Evolutionary conservation across 257 asterid genomes (phyloP).

Genomic region (Nicotiana attenuata): DNA sequence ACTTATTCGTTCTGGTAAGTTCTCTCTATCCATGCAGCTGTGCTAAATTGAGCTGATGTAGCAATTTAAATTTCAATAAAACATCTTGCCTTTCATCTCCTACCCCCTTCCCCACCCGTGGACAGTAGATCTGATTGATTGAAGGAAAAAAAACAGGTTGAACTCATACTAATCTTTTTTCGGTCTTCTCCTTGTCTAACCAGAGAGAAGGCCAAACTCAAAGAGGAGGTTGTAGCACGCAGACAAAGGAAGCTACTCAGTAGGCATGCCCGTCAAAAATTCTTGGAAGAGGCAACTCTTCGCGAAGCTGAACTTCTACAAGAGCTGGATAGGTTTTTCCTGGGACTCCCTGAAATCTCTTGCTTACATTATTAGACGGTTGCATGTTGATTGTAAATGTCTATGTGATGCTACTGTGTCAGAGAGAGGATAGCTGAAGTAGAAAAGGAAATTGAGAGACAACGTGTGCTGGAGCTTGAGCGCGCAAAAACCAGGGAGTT

Average conservation of each 20-base stretch:
- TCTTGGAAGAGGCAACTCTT: slow-evolving; percentile 77
- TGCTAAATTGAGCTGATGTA: neutral
- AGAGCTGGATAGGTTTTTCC: slow-evolving; percentile 72
- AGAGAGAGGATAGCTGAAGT: slow-evolving; percentile 76
- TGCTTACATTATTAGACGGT: neutral
- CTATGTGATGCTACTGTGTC: slow-evolving; percentile 18
- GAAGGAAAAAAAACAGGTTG: neutral
- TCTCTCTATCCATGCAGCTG: slow-evolving; percentile 2
- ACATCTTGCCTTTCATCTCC: slow-evolving; percentile 8
- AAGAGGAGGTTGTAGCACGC: slow-evolving; percentile 76
- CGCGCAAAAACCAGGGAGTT: slow-evolving; percentile 88
- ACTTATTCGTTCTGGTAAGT: neutral
- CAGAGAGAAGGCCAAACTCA: slow-evolving; percentile 79
- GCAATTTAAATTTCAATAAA: neutral
- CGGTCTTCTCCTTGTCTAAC: slow-evolving; percentile 12
- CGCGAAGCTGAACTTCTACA: slow-evolving; percentile 85
- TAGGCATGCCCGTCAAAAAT: slow-evolving; percentile 69
- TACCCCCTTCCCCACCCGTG: neutral
- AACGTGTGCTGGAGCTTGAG: slow-evolving; percentile 73
- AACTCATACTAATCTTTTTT: slow-evolving; percentile 5
- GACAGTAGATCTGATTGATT: neutral
- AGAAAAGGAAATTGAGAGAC: slow-evolving; percentile 92
- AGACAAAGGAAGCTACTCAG: slow-evolving; percentile 74
- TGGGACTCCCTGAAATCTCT: slow-evolving; percentile 4
- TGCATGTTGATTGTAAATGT: slow-evolving; percentile 3